phyloP scores from a whole-genome alignment of 306 rosid species.

The Castanea sativa region DNA sequence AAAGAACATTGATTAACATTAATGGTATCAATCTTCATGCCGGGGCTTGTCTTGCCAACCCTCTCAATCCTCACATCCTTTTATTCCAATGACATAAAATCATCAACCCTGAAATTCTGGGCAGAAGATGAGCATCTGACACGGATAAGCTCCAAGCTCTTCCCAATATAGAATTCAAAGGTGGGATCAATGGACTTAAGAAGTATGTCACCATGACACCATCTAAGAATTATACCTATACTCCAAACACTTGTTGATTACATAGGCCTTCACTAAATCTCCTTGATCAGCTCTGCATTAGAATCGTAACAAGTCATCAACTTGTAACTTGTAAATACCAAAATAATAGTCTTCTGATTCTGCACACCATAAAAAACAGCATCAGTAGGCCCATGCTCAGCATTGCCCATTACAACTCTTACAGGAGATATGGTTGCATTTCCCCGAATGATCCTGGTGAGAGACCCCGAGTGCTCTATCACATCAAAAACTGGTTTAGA shows the following conservation, averaged over 20 bases:
- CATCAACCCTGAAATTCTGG: slow-evolving; percentile 43
- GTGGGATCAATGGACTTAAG: slow-evolving; percentile 26
- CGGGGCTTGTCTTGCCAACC: slow-evolving; percentile 35
- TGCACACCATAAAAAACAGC: slow-evolving; percentile 45
- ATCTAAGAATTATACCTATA: slow-evolving; percentile 49
- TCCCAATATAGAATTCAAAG: slow-evolving; percentile 42
- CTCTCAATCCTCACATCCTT: slow-evolving; percentile 23
- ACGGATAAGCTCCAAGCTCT: slow-evolving; percentile 52
- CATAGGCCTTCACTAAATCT: slow-evolving; percentile 50
- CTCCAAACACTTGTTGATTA: slow-evolving; percentile 55
- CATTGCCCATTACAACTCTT: slow-evolving; percentile 43
- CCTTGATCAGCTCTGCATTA: slow-evolving; percentile 33
- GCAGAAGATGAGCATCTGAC: slow-evolving; percentile 49
- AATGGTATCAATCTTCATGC: slow-evolving; percentile 32
- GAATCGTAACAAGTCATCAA: slow-evolving; percentile 31
- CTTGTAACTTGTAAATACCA: slow-evolving; percentile 44
- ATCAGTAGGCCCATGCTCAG: slow-evolving; percentile 48
- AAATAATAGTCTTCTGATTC: slow-evolving; percentile 41
- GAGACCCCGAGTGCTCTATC: slow-evolving; percentile 87
- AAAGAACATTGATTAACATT: slow-evolving; percentile 39
- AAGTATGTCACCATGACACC: slow-evolving; percentile 39
- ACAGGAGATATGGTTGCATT: slow-evolving; percentile 66
- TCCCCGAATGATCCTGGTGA: slow-evolving; percentile 75
- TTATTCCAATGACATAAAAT: slow-evolving; percentile 37
- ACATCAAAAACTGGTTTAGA: slow-evolving; percentile 67